phyloP scores from a whole-genome alignment of 2,329 filamentous ascomycete species.

The Apiospora aurea region DNA sequence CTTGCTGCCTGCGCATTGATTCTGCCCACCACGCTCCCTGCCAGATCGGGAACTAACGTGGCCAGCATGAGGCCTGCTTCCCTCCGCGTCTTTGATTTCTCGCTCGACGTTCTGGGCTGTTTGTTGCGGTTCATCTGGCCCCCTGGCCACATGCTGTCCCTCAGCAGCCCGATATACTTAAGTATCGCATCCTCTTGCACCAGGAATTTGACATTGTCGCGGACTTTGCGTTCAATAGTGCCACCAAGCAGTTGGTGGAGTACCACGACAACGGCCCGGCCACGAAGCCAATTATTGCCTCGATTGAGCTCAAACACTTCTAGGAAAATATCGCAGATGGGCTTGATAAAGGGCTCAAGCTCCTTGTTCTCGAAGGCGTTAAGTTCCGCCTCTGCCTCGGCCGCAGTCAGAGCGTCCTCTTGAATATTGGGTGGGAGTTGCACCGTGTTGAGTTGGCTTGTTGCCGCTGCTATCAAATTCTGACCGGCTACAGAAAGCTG shows the following conservation, averaged over 20 bases:
- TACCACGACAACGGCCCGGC: slow-evolving; percentile 93
- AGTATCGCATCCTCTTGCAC: slow-evolving; percentile 81
- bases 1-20: slow-evolving; percentile 91
- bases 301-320: slow-evolving; percentile 94
- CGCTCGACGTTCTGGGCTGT: slow-evolving; percentile 67
- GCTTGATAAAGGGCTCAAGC: slow-evolving; percentile 94
- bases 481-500: slow-evolving; percentile 93
- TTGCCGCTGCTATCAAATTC: slow-evolving; percentile 82
- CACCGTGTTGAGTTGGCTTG: slow-evolving; percentile 66
- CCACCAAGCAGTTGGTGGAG: slow-evolving; percentile 94
- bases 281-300: slow-evolving; percentile 96
- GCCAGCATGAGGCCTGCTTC: slow-evolving; percentile 91
- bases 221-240: slow-evolving; percentile 93
- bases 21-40: slow-evolving; percentile 90
- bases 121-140: slow-evolving; percentile 60
- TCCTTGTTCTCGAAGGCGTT: slow-evolving; percentile 92
- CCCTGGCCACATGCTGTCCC: slow-evolving; percentile 82
- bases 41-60: slow-evolving; percentile 88
- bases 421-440: slow-evolving; percentile 59
- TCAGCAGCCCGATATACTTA: slow-evolving; percentile 76
- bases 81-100: slow-evolving; percentile 81
- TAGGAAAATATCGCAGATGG: slow-evolving; percentile 96
- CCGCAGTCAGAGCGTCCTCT: slow-evolving; percentile 59
- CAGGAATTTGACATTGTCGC: slow-evolving; percentile 79
- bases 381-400: slow-evolving; percentile 91